Conservation (phyloP, 1,139 yeast genomes). For the Suhomyces guaymorum region DNA sequence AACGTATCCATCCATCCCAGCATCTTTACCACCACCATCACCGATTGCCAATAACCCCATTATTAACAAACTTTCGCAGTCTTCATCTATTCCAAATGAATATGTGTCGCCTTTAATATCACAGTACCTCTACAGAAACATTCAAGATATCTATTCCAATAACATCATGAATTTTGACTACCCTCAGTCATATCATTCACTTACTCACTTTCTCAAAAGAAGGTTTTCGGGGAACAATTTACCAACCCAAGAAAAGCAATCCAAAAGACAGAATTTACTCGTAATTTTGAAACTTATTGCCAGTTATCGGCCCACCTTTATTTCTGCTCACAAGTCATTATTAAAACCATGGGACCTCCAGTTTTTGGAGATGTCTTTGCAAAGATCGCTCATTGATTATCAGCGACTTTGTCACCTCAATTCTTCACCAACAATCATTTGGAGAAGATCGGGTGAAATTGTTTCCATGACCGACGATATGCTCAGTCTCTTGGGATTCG, state of each 20-base stretch:
- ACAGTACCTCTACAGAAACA: slow-evolving; percentile 61
- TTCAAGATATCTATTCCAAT: slow-evolving; percentile 63
- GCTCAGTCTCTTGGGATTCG: slow-evolving; percentile 60
- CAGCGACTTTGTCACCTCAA: slow-evolving; percentile 59
- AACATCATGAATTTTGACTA: slow-evolving; percentile 61
- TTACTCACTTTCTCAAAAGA: slow-evolving; percentile 54
- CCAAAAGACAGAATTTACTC: slow-evolving; percentile 48
- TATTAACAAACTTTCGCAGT: slow-evolving; percentile 10
- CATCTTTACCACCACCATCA: slow-evolving; percentile 3
- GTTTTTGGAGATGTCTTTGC: slow-evolving; percentile 68
- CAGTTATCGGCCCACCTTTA: slow-evolving; percentile 69
- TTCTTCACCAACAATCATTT: slow-evolving; percentile 69
- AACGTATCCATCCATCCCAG: not conserved
- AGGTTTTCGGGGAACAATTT: slow-evolving; percentile 50
- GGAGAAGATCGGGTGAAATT: slow-evolving; percentile 79
- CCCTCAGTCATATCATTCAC: slow-evolving; percentile 65
- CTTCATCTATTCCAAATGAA: slow-evolving; percentile 24
- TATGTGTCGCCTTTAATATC: slow-evolving; percentile 59
- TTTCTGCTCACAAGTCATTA: slow-evolving; percentile 67
- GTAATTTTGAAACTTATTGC: slow-evolving; percentile 66
- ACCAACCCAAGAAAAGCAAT: slow-evolving; percentile 30
- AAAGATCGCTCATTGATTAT: slow-evolving; percentile 65
- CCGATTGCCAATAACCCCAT: slow-evolving; percentile 12
- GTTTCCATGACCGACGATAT: slow-evolving; percentile 71
- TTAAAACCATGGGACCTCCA: slow-evolving; percentile 63